Evolutionary conservation across 306 rosid species (phyloP).

Genomic region (Arachis stenosperma): DNA sequence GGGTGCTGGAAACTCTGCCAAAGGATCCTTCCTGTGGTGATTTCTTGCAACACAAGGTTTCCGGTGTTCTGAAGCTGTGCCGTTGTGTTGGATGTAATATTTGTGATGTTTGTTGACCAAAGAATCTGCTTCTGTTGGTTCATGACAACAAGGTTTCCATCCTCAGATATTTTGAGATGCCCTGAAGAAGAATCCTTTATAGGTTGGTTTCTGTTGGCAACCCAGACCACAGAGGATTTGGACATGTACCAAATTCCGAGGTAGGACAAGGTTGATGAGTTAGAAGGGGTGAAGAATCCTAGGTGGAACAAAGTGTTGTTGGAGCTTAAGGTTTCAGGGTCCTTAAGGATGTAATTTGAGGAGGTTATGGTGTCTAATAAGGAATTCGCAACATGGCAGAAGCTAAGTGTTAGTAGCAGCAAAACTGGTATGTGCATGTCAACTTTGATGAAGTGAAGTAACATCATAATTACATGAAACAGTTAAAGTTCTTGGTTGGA

Average conservation of each 20-base stretch:
- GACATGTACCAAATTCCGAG: slow-evolving; percentile 43
- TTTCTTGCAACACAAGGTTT: slow-evolving; percentile 42
- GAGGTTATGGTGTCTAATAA: not conserved
- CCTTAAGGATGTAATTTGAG: not conserved
- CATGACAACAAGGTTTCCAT: slow-evolving; percentile 37
- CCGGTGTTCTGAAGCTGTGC: slow-evolving; percentile 27
- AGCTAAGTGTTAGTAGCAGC: not conserved
- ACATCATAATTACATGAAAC: too few species aligned
- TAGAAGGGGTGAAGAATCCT: slow-evolving; percentile 48
- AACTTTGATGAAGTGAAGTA: too few species aligned
- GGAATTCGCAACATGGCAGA: not conserved
- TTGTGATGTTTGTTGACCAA: slow-evolving; percentile 49
- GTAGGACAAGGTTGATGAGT: slow-evolving; percentile 34
- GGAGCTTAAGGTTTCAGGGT: slow-evolving; percentile 15
- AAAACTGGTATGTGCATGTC: not conserved
- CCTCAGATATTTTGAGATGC: slow-evolving; percentile 22
- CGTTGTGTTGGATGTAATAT: not conserved
- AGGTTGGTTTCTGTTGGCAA: slow-evolving; percentile 41
- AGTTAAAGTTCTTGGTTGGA: too few species aligned
- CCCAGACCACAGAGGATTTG: slow-evolving; percentile 31
- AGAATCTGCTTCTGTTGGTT: slow-evolving; percentile 17
- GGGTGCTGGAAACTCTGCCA: slow-evolving; percentile 50
- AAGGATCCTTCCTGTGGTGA: not conserved
- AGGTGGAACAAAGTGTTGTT: slow-evolving; percentile 2
- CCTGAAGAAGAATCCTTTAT: slow-evolving; percentile 32